A percentile compares a stretch with the other conserved stretches of the same genome.
Evolutionary conservation across 2,329 filamentous ascomycete species (phyloP).

Genomic region (Drechslerella coelobrocha): DNA sequence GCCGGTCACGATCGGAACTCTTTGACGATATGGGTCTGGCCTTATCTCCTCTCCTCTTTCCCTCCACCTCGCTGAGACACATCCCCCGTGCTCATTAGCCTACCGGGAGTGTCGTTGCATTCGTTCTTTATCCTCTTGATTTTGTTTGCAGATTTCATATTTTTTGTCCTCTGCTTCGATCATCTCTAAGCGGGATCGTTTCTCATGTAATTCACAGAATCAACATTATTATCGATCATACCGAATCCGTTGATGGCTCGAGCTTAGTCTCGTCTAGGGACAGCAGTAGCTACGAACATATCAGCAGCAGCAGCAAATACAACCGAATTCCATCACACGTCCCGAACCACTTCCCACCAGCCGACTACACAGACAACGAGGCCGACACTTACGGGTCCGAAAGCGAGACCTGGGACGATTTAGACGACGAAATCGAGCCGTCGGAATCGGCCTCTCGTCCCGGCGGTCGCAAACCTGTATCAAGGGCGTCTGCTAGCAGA

Average conservation of each 20-base stretch:
- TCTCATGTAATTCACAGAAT: slow-evolving; percentile 53
- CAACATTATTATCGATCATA: slow-evolving; percentile 56
- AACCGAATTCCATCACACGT: slow-evolving; percentile 40
- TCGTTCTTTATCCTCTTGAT: slow-evolving; percentile 4
- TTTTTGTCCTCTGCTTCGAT: slow-evolving; percentile 24
- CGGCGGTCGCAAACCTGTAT: slow-evolving; percentile 47
- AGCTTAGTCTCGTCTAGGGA: slow-evolving; percentile 54
- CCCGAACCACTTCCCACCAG: slow-evolving; percentile 49
- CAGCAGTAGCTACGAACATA: slow-evolving; percentile 53
- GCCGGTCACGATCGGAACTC: slow-evolving; percentile 19
- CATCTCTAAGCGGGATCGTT: slow-evolving; percentile 36
- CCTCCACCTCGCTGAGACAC: slow-evolving; percentile 10
- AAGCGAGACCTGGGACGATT: slow-evolving; percentile 53
- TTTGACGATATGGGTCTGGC: background rate
- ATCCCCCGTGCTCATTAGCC: background rate
- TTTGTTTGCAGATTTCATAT: slow-evolving; percentile 2
- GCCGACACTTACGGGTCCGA: slow-evolving; percentile 51
- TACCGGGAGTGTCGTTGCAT: slow-evolving; percentile 7
- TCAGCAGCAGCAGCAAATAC: slow-evolving; percentile 48
- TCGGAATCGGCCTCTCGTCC: slow-evolving; percentile 55
- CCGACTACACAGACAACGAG: slow-evolving; percentile 52
- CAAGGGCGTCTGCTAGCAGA: slow-evolving; percentile 43
- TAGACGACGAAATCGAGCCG: slow-evolving; percentile 54
- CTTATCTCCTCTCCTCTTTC: slow-evolving; percentile 6
- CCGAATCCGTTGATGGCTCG: slow-evolving; percentile 54